phyloP scores from a whole-genome alignment of 139 green algal species.

The Prasinococcaceae sp. region DNA sequence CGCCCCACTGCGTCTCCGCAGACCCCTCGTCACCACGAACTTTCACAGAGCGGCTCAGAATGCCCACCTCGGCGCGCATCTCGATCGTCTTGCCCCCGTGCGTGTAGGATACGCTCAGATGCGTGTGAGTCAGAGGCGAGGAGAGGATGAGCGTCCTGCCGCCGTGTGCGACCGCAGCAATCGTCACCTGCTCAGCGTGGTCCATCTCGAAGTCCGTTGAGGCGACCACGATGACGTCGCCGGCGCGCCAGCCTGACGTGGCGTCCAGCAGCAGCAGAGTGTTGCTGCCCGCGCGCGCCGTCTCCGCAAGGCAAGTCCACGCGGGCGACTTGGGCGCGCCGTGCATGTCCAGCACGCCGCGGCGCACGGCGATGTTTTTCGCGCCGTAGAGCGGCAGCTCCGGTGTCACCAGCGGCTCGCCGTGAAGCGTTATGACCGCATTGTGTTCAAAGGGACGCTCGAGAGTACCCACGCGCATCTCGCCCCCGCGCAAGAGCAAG shows the following conservation, averaged over 20 bases:
- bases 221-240: conserved; percentile 16
- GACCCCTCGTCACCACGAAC: conserved; percentile 28
- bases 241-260: conserved; percentile 23
- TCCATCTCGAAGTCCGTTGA: background rate
- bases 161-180: conserved; percentile 28
- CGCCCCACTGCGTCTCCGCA: conserved; percentile 25
- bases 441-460: conserved; percentile 22
- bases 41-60: conserved; percentile 12
- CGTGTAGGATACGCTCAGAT: conserved; percentile 4
- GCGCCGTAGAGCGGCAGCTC: conserved; percentile 50
- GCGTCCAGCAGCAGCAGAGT: conserved; percentile 28
- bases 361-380: conserved; percentile 40
- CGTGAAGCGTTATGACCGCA: conserved; percentile 45
- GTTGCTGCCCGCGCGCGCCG: conserved; percentile 19
- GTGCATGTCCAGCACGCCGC: conserved; percentile 34
- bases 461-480: conserved; percentile 30
- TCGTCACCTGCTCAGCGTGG: conserved; percentile 24
- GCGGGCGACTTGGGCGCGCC: conserved; percentile 36
- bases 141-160: conserved; percentile 1
- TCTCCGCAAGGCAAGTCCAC: conserved; percentile 38
- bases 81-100: background rate
- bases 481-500: conserved; percentile 40
- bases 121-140: conserved; percentile 5
- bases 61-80: conserved; percentile 16
- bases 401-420: conserved; percentile 17